These are phyloP conservation scores for Trichosanthes truncata DNA, from an alignment of 306 rosid genomes.

Conservation along the genomic window DNA sequence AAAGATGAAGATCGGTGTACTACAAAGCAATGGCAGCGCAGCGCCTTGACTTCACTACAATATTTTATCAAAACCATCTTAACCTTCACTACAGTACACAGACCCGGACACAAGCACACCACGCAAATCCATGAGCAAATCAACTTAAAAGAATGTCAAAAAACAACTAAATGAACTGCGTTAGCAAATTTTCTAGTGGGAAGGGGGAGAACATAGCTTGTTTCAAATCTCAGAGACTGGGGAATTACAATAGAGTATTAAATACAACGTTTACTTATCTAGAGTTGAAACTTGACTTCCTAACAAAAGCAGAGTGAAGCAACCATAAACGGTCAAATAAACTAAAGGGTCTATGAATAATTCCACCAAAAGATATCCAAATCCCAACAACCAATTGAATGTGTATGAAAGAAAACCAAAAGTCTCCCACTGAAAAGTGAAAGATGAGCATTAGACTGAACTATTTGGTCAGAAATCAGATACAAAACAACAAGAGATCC, in stretches of 20 bases:
- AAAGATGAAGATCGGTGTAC: conserved; percentile 7
- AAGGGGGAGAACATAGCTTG: background rate
- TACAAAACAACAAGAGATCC: background rate
- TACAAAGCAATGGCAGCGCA: conserved; percentile 6
- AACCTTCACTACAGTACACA: conserved; percentile 29
- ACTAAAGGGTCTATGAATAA: background rate
- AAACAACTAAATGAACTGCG: background rate
- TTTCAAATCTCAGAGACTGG: background rate
- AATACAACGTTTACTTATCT: background rate
- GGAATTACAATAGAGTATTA: background rate
- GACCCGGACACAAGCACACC: conserved; percentile 20
- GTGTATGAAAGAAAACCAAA: background rate
- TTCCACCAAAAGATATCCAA: background rate
- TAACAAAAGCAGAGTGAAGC: background rate
- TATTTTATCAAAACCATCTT: conserved; percentile 33
- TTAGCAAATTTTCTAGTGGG: background rate
- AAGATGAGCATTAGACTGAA: background rate
- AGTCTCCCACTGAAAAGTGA: background rate
- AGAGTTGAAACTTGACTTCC: background rate
- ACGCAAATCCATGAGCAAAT: conserved; percentile 16
- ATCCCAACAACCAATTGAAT: background rate
- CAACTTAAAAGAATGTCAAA: background rate
- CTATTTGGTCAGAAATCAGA: background rate
- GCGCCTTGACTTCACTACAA: conserved; percentile 35
- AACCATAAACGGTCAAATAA: background rate